phyloP scores from a whole-genome alignment of 2,329 filamentous ascomycete genomes.

The Hypoxylon sp. region DNA sequence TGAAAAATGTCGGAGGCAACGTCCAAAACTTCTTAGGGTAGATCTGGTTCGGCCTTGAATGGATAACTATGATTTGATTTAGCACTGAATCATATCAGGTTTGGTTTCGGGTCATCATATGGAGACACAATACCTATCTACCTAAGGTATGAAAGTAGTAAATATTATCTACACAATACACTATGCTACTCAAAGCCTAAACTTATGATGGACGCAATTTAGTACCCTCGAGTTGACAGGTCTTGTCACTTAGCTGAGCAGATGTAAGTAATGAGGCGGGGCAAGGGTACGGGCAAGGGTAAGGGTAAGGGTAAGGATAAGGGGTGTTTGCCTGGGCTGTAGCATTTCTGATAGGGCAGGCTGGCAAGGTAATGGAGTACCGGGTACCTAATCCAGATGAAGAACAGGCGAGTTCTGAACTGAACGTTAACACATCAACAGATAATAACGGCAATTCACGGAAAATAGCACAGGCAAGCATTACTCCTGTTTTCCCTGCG shows the following conservation, averaged over 20 bases:
- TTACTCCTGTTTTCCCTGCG: background rate
- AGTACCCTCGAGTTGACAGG: no score
- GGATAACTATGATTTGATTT: background rate
- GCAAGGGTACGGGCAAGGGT: no score
- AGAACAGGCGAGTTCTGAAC: background rate
- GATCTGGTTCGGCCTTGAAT: background rate
- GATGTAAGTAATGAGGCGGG: background rate
- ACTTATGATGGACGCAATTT: background rate
- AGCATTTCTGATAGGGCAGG: constrained; percentile 1
- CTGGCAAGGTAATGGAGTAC: no score
- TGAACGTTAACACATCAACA: background rate
- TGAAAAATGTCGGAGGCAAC: constrained; percentile 91
- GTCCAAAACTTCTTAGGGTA: constrained; percentile 83
- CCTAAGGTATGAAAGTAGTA: no score
- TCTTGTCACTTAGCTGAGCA: no score
- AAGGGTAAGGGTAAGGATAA: background rate
- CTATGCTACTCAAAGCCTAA: background rate
- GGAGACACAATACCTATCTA: background rate
- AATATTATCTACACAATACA: background rate
- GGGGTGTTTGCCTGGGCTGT: background rate
- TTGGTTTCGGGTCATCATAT: background rate
- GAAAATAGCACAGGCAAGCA: background rate
- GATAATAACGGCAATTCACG: background rate
- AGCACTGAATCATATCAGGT: background rate
- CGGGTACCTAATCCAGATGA: no score